A percentile compares a stretch with the other conserved stretches of the same genome.
Conservation (phyloP, 208 protist genomes). For the Phytomonas sp. region DNA sequence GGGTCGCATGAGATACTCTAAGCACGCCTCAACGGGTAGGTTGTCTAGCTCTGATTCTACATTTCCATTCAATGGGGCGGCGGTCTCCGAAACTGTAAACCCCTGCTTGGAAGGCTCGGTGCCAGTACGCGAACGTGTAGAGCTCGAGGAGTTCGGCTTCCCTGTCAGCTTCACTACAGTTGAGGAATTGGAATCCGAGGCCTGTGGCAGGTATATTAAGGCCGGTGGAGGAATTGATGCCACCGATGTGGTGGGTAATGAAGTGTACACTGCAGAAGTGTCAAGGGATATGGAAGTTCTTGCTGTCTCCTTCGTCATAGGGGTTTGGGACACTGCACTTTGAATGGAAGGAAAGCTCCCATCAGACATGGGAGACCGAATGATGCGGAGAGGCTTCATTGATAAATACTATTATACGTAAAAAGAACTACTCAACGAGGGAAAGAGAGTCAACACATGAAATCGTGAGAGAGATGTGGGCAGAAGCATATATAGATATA, state of each 20-base stretch:
- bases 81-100: background rate
- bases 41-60: slow-evolving; percentile 60
- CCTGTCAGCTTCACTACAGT: background rate
- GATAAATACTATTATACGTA: background rate
- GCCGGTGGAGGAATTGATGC: too few relatives aligned
- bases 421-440: background rate
- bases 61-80: background rate
- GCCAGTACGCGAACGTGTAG: background rate
- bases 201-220: background rate
- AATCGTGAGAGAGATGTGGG: background rate
- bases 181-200: background rate
- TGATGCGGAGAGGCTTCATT: background rate
- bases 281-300: background rate
- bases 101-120: background rate
- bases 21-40: slow-evolving; percentile 55
- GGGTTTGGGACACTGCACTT: background rate
- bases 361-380: background rate
- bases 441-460: background rate
- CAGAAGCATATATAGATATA: background rate
- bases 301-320: background rate
- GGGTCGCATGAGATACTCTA: slow-evolving; percentile 82
- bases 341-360: background rate
- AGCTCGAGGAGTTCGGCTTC: background rate
- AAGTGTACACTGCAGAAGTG: background rate
- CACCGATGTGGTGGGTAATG: too few relatives aligned